Evolutionary conservation across 805 yeast genomes (phyloP).

Genomic region (Ogataea ganodermae): DNA sequence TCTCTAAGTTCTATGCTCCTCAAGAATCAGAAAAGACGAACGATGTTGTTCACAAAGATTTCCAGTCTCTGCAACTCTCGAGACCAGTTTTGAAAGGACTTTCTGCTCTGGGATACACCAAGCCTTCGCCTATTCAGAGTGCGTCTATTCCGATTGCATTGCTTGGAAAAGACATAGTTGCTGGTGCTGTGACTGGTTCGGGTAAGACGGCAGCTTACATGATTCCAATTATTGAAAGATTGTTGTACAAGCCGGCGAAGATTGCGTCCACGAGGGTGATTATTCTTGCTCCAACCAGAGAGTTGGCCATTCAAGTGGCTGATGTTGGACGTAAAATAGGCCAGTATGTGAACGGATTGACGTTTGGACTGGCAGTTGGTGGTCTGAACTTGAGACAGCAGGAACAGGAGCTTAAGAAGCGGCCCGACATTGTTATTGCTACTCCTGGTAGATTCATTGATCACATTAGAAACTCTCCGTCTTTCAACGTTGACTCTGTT

Average conservation of each 20-base stretch:
- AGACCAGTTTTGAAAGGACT: constrained; percentile 89
- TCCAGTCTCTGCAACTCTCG: constrained; percentile 77
- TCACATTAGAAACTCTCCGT: constrained; percentile 92
- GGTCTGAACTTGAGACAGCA: constrained; percentile 94
- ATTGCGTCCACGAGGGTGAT: constrained; percentile 88
- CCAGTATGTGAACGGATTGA: constrained; percentile 68
- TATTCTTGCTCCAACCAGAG: constrained; percentile 95
- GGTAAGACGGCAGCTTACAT: constrained; percentile 99
- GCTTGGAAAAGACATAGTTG: constrained; percentile 93
- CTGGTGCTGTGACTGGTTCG: constrained; percentile 99
- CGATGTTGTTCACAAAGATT: constrained; percentile 56
- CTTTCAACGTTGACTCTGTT: constrained; percentile 85
- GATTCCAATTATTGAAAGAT: constrained; percentile 92
- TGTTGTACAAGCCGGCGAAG: constrained; percentile 84
- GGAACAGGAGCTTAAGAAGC: constrained; percentile 86
- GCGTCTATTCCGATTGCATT: constrained; percentile 92
- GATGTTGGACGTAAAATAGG: constrained; percentile 91
- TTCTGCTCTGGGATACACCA: constrained; percentile 75
- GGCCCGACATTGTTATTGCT: constrained; percentile 96
- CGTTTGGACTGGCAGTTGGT: constrained; percentile 97
- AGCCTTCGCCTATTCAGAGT: constrained; percentile 92
- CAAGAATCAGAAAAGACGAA: constrained; percentile 47
- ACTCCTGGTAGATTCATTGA: constrained; percentile 99
- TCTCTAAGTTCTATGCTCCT: constrained; percentile 73
- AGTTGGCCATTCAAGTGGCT: constrained; percentile 91